phyloP scores from a whole-genome alignment of 2,329 filamentous ascomycete species.

The Reticulascus tulasneorum region DNA sequence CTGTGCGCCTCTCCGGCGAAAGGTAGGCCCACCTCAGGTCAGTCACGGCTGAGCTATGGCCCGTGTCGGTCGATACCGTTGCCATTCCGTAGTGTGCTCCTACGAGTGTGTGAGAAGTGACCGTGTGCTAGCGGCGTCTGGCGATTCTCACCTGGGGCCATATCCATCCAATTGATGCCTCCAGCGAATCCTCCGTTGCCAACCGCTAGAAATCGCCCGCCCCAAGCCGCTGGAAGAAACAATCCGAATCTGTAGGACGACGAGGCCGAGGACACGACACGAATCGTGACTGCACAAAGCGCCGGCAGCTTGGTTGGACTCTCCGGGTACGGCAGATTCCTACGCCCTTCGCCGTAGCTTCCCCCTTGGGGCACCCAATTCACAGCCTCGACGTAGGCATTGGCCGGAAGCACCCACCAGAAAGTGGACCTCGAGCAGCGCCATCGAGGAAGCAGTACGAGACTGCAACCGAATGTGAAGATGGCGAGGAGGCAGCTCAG shows the following conservation, averaged over 20 bases:
- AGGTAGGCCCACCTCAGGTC: conserved; percentile 35
- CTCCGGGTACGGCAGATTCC: conserved; percentile 19
- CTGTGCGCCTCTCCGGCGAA: conserved; percentile 27
- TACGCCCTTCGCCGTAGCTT: conserved; percentile 18
- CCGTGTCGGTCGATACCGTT: conserved; percentile 38
- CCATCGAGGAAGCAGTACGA: too few relatives aligned
- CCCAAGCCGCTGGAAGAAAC: conserved; percentile 28
- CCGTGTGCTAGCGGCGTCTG: too few relatives aligned
- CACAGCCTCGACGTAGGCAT: too few relatives aligned
- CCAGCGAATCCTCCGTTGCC: conserved; percentile 24
- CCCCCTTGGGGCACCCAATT: too few relatives aligned
- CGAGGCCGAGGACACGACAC: conserved; percentile 18
- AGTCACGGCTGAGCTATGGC: conserved; percentile 29
- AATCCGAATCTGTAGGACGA: conserved; percentile 26
- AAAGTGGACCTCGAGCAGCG: too few relatives aligned
- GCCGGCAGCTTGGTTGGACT: conserved; percentile 24
- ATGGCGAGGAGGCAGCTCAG: too few relatives aligned
- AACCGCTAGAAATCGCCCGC: conserved; percentile 23
- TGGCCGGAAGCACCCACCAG: too few relatives aligned
- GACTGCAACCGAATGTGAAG: too few relatives aligned
- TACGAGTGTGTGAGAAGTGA: conserved; percentile 33
- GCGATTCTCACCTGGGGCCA: conserved; percentile 28
- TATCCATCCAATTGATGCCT: conserved; percentile 8
- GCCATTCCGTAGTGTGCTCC: conserved; percentile 39
- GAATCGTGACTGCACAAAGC: conserved; percentile 27